Conservation (phyloP, 2,329 filamentous ascomycete species). For the Colletotrichum noveboracense region DNA sequence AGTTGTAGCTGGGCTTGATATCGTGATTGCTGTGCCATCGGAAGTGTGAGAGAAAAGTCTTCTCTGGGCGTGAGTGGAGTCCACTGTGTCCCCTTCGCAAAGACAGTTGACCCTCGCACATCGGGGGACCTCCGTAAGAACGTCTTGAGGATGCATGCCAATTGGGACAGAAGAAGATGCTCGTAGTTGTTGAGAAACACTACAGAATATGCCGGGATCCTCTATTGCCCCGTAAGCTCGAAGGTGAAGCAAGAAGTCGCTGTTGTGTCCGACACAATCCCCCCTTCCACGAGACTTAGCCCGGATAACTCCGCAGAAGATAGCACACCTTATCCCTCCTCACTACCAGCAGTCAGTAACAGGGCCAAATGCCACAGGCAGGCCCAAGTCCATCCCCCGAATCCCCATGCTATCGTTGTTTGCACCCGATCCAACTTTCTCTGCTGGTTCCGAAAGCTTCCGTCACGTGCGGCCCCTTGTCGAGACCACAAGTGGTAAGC, state of each 20-base stretch:
- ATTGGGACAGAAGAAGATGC: too few species aligned
- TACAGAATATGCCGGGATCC: rapidly evolving
- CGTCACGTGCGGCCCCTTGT: neutral
- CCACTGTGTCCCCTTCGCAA: neutral
- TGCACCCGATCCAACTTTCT: neutral
- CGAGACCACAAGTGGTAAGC: neutral
- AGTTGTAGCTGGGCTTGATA: neutral
- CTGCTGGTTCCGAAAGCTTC: neutral
- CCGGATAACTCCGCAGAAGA: neutral
- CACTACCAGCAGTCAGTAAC: neutral
- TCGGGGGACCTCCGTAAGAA: neutral
- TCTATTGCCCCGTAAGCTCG: neutral
- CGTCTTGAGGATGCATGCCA: too few species aligned
- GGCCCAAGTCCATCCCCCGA: neutral
- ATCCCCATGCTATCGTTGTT: neutral
- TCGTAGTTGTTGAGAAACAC: neutral
- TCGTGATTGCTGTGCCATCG: neutral
- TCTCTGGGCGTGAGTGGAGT: rapidly evolving
- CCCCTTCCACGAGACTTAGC: neutral
- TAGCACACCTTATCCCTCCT: neutral
- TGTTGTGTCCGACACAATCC: neutral
- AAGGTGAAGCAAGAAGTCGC: neutral
- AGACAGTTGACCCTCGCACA: neutral
- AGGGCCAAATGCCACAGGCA: neutral
- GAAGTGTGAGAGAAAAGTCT: neutral